Evolutionary conservation across 2,329 filamentous ascomycete genomes (phyloP), one percentile per base, ranked within the genome.

Genomic region (Whalleya microplaca): DNA sequence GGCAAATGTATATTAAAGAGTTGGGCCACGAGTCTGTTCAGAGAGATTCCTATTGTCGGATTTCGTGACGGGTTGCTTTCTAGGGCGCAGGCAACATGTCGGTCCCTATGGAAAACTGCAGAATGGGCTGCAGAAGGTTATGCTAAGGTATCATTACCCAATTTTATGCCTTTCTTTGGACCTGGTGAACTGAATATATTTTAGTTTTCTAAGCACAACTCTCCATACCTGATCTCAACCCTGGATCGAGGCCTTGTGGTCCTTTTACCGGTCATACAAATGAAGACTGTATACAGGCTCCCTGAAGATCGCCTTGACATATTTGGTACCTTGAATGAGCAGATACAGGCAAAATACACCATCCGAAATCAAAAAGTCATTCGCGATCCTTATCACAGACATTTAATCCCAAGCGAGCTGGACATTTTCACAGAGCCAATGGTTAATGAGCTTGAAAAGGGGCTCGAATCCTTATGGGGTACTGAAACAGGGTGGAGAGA

Each of bases 71-170:
- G 29, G 40, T 51, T 37, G 29, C 40, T 55, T 29, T 16, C n/a
- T 46, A 37, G 21, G 16, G 16, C 46, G 41, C 44, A 47, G 19
- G 48, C 53, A 41, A 32, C 19, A n/a, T 50, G 37, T n/a, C 41
- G 42, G 46, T 55, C 52, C 42, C 20, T 56, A 40, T 50, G n/a
- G 5, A 56, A 51, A 9, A 51, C 44, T 19, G 53, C 44, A 41
- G 53, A 56, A 48, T 56, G 48, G 53, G 53, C 44, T 51, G 51
- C 48, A 18, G 53, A 56, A 18, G 53, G 53, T 29, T 51, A 56
- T 23, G 18, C 19, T 19, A 56, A 56, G 44, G 53, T 51, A 46
- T 40, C 12, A 10, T 40, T 37, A 20, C 21, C 19, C 19, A n/a
- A 32, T 2, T 2, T 18, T 32, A 27, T 43, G 16, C 21, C 21